Evolutionary conservation across 768 basidiomycete species (phyloP).

Genomic region (Pleurotus eryngii): DNA sequence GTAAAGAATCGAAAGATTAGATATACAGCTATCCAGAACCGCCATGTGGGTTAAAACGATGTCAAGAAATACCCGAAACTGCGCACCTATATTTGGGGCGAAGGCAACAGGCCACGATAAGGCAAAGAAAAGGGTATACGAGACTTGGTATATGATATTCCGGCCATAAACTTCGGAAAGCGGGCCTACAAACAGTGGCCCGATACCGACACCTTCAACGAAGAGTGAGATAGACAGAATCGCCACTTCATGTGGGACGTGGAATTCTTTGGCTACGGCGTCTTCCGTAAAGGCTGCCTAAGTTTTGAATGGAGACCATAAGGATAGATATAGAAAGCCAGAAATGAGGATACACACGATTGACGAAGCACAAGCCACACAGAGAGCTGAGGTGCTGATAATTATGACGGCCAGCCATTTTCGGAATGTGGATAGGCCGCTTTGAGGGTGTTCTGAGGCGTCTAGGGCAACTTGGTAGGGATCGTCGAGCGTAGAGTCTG

Average conservation of each 20-base stretch:
- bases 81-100: slow-evolving; percentile 59
- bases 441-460: slow-evolving; percentile 38
- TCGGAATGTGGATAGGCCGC: slow-evolving; percentile 28
- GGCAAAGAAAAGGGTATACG: slow-evolving; percentile 58
- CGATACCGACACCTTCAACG: slow-evolving; percentile 54
- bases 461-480: slow-evolving; percentile 35
- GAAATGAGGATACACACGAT: slow-evolving; percentile 34
- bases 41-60: not conserved
- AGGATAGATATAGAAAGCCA: too few relatives aligned
- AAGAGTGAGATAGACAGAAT: slow-evolving; percentile 56
- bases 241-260: slow-evolving; percentile 42
- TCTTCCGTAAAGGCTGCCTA: slow-evolving; percentile 64
- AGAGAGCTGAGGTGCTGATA: slow-evolving; percentile 45
- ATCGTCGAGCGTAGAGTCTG: slow-evolving; percentile 2
- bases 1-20: slow-evolving; percentile 56
- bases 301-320: not conserved
- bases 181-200: slow-evolving; percentile 53
- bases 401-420: slow-evolving; percentile 49
- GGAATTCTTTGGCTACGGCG: slow-evolving; percentile 48
- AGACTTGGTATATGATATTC: slow-evolving; percentile 57
- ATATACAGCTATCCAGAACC: slow-evolving; percentile 41
- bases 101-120: slow-evolving; percentile 75
- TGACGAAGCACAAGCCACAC: slow-evolving; percentile 54
- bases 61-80: not conserved
- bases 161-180: slow-evolving; percentile 63